Conservation (phyloP, 23 red algal species). For the Gracilaria domingensis region DNA sequence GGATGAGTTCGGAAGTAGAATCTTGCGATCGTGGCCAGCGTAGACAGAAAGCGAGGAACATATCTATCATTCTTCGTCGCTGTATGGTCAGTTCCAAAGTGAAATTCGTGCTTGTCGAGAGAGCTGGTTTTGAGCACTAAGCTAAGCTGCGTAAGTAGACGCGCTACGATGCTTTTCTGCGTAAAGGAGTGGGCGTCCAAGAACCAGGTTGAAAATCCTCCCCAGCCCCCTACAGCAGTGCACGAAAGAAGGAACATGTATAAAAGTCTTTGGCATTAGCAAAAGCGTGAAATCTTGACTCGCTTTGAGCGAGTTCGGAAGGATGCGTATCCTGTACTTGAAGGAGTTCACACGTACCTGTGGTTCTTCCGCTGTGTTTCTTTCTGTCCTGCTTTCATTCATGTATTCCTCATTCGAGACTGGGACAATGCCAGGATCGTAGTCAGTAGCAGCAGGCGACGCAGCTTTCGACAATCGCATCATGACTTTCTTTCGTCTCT, state of each 20-base stretch:
- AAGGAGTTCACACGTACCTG: slow-evolving; percentile 3
- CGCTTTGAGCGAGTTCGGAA: neutral
- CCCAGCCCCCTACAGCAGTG: too few species aligned
- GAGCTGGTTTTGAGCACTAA: too few species aligned
- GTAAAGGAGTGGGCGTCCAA: too few species aligned
- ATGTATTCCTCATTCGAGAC: neutral
- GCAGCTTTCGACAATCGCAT: slow-evolving; percentile 45
- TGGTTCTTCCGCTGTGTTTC: slow-evolving; percentile 34
- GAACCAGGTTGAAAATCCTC: too few species aligned
- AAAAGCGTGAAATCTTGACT: neutral
- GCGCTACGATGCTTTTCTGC: too few species aligned
- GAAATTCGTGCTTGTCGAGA: too few species aligned
- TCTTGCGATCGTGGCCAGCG: too few species aligned
- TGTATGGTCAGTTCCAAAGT: too few species aligned
- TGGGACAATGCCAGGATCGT: neutral
- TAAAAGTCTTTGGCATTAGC: neutral
- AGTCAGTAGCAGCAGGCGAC: slow-evolving; percentile 16
- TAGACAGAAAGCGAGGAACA: too few species aligned
- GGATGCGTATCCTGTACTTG: neutral
- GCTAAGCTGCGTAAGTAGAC: too few species aligned
- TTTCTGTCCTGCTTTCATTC: neutral
- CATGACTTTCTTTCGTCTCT: slow-evolving; percentile 39
- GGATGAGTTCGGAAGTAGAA: too few species aligned
- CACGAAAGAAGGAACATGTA: neutral
- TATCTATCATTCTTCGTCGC: too few species aligned